Percentiles rank a stretch among this genome's conserved stretches.
These are phyloP conservation scores for Cytospora piceae DNA, from an alignment of 2,329 filamentous ascomycete genomes.

Conservation along the genomic window DNA sequence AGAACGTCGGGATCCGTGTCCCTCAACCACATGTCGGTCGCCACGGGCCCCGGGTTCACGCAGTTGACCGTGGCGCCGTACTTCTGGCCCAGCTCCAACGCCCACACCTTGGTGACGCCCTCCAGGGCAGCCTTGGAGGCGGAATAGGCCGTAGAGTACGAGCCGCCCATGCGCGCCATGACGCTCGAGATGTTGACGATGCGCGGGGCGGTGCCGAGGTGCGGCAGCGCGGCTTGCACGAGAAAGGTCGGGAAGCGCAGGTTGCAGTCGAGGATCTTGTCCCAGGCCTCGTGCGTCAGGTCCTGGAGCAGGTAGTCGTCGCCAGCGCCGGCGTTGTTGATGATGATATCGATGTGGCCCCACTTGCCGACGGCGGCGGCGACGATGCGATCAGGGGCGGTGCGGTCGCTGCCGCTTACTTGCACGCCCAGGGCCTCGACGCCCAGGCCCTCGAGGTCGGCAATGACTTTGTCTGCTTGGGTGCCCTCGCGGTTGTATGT, in stretches of 20 bases:
- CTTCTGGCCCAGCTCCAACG: constrained; percentile 59
- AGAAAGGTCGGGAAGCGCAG: constrained; percentile 51
- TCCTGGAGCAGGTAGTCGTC: constrained; percentile 3
- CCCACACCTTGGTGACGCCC: constrained; percentile 65
- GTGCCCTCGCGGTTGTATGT: background rate
- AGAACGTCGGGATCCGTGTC: constrained; percentile 37
- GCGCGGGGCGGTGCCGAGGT: constrained; percentile 58
- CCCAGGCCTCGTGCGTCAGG: constrained; percentile 12
- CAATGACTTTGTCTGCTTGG: constrained; percentile 45
- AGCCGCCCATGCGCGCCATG: constrained; percentile 55
- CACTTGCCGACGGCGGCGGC: constrained; percentile 1
- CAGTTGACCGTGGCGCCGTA: constrained; percentile 56
- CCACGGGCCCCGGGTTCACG: constrained; percentile 62
- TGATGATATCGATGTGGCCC: constrained; percentile 12
- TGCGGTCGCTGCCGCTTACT: constrained; percentile 57
- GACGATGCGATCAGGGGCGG: constrained; percentile 42
- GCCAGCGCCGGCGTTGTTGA: constrained; percentile 10
- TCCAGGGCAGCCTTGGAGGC: constrained; percentile 65
- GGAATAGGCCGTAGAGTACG: constrained; percentile 59
- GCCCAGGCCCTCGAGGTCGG: constrained; percentile 53
- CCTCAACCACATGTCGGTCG: constrained; percentile 41
- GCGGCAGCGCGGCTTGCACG: constrained; percentile 54
- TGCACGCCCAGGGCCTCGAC: constrained; percentile 53
- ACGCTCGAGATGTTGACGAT: constrained; percentile 62
- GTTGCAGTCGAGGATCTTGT: constrained; percentile 14